Evolutionary conservation across 1,284 basidiomycete species (phyloP), one percentile per base, ranked within the genome.

Genomic region (Fistulinella cinereoalba): DNA sequence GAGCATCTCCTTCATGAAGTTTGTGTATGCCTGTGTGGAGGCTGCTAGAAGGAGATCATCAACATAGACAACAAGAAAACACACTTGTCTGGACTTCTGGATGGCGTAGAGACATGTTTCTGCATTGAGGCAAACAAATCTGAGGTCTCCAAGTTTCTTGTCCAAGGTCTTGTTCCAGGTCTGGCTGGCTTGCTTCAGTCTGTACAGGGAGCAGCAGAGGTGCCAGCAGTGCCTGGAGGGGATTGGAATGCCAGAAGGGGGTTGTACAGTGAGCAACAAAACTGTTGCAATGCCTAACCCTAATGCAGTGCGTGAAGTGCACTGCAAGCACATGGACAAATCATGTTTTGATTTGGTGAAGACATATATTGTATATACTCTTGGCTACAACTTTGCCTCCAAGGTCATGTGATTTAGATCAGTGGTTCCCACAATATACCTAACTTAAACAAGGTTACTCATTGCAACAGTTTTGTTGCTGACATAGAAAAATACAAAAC

Each of bases 171-270:
- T 31, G 29, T 31, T 31, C 29, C 13, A 31, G 10, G 15, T 31
- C 15, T 15, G 13, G n/a, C 29, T 15, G n/a, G 29, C 29, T 15
- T 31, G 43, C 7, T 52, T 52, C 0, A 52, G 41, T 15, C 49
- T 24, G 36, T 51, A 51, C 0, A 51, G 0, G 10, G 42, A 51
- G 4, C 1, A 1, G 15, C 3, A 8, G 31, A 50, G 40, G 6
- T 21, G 23, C 39, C 45, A 49, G 4, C 47, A 49, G 1, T 51
- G 16, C 6, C 34, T n/a, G 1, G 33, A 24, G 25, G 33, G 38
- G 11, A 46, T 47, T 0, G 23, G 19, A 16, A 47, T 6, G 0
- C 34, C 29, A 7, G 12, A 12, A 27, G 25, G 25, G 7, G 25
- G 25, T 7, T 27, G 25, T 27, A 27, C 25, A 27, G 7, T 27